A percentile compares a stretch with the other conserved stretches of the same genome.
phyloP scores from a whole-genome alignment of 1,284 basidiomycete species.

The Cryptococcus sp. region DNA sequence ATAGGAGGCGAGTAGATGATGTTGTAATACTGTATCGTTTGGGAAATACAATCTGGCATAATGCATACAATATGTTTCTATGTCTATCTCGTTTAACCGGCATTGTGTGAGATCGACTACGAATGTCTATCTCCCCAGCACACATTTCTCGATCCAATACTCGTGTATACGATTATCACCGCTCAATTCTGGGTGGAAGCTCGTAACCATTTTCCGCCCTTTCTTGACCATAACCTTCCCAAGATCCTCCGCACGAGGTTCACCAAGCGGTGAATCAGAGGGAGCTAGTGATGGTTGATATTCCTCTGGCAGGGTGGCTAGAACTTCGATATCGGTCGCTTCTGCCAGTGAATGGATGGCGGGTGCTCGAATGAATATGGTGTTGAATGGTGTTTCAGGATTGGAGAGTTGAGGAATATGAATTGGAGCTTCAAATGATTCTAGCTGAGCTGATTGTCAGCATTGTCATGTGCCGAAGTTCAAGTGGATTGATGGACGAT shows the following conservation, averaged over 20 bases:
- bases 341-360: conserved; percentile 27
- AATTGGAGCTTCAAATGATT: conserved; percentile 82
- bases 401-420: conserved; percentile 62
- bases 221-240: conserved; percentile 82
- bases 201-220: conserved; percentile 78
- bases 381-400: conserved; percentile 65
- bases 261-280: conserved; percentile 35
- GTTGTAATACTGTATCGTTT: too few species aligned
- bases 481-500: too few species aligned
- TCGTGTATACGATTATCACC: conserved; percentile 84
- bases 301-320: conserved; percentile 65
- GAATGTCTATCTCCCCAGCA: conserved; percentile 23
- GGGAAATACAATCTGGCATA: neutral
- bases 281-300: conserved; percentile 54
- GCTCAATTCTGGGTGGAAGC: conserved; percentile 93
- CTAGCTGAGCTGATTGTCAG: conserved; percentile 51
- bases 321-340: conserved; percentile 47
- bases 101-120: too few species aligned
- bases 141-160: conserved; percentile 44
- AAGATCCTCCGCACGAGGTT: conserved; percentile 50
- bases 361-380: conserved; percentile 94
- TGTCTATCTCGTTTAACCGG: too few species aligned
- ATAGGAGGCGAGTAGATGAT: too few species aligned
- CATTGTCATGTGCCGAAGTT: too few species aligned
- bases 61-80: neutral